phyloP scores from a whole-genome alignment of 75 land plant genomes.

The Gnetum montanum region DNA sequence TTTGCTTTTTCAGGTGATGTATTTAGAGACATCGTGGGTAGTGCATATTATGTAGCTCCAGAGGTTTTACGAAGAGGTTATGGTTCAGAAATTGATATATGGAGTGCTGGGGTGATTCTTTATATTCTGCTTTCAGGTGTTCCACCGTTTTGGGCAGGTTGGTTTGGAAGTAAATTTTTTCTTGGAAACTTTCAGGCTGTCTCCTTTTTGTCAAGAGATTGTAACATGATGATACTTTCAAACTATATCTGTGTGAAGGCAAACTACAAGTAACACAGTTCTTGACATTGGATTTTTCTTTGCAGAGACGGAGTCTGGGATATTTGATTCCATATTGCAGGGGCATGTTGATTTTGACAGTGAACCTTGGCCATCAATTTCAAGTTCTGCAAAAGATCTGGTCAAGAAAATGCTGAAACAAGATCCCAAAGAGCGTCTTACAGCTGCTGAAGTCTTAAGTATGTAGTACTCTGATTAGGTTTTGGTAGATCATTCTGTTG shows the following conservation, averaged over 20 bases:
- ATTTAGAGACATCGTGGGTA: slow-evolving; percentile 65
- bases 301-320: slow-evolving; percentile 71
- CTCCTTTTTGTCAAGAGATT: background rate
- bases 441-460: slow-evolving; percentile 70
- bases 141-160: slow-evolving; percentile 89
- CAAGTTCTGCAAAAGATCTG: slow-evolving; percentile 71
- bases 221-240: background rate
- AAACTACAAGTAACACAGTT: no score
- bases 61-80: slow-evolving; percentile 49
- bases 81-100: slow-evolving; percentile 68
- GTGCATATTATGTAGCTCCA: slow-evolving; percentile 79
- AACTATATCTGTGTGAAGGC: no score
- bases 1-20: slow-evolving; percentile 55
- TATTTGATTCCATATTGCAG: slow-evolving; percentile 61
- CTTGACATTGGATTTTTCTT: no score
- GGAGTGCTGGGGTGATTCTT: slow-evolving; percentile 83
- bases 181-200: background rate
- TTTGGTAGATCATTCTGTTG: background rate
- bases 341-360: slow-evolving; percentile 67
- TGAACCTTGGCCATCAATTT: slow-evolving; percentile 86
- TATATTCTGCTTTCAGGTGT: slow-evolving; percentile 65
- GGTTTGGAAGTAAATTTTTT: background rate
- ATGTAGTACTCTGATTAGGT: slow-evolving; percentile 9
- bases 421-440: slow-evolving; percentile 59
- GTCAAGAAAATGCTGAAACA: slow-evolving; percentile 66